Percentiles rank a stretch among this genome's conserved stretches.
These are phyloP conservation scores for Colletotrichum sp. DNA, from an alignment of 2,329 filamentous ascomycete species.

Conservation along the genomic window DNA sequence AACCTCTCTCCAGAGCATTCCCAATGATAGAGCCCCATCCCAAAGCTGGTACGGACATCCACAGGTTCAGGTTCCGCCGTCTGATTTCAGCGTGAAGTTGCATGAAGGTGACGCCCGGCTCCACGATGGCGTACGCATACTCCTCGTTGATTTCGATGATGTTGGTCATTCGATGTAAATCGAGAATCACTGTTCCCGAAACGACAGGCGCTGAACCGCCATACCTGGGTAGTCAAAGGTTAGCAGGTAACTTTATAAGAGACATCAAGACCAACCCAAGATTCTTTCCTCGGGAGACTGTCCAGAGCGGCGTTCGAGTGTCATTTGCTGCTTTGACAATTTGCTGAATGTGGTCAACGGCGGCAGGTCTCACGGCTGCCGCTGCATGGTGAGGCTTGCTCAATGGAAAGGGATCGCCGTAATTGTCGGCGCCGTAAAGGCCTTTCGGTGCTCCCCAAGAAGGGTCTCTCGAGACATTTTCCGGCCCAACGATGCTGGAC, in stretches of 20 bases:
- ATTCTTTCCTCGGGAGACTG: background rate
- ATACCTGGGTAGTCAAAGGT: too few species aligned
- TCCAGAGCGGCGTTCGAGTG: background rate
- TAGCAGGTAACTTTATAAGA: background rate
- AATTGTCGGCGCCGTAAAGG: background rate
- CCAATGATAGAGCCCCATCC: slow-evolving; percentile 18
- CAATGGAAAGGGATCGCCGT: background rate
- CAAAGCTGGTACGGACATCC: slow-evolving; percentile 50
- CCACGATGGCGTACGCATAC: slow-evolving; percentile 48
- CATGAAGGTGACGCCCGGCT: slow-evolving; percentile 49
- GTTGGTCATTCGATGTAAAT: slow-evolving; percentile 46
- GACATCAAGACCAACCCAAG: background rate
- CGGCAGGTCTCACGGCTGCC: background rate
- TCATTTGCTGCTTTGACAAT: background rate
- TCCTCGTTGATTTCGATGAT: slow-evolving; percentile 46
- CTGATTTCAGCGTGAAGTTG: slow-evolving; percentile 38
- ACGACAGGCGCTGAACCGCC: slow-evolving; percentile 47
- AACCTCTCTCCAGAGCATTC: slow-evolving; percentile 37
- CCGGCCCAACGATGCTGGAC: background rate
- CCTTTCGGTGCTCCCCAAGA: background rate
- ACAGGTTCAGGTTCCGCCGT: slow-evolving; percentile 41
- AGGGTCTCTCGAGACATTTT: background rate
- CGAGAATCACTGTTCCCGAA: slow-evolving; percentile 43
- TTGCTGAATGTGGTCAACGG: background rate
- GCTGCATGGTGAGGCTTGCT: background rate